These are phyloP conservation scores for Epichloe festucae DNA, from an alignment of 2,329 filamentous ascomycete genomes.

Conservation along the genomic window DNA sequence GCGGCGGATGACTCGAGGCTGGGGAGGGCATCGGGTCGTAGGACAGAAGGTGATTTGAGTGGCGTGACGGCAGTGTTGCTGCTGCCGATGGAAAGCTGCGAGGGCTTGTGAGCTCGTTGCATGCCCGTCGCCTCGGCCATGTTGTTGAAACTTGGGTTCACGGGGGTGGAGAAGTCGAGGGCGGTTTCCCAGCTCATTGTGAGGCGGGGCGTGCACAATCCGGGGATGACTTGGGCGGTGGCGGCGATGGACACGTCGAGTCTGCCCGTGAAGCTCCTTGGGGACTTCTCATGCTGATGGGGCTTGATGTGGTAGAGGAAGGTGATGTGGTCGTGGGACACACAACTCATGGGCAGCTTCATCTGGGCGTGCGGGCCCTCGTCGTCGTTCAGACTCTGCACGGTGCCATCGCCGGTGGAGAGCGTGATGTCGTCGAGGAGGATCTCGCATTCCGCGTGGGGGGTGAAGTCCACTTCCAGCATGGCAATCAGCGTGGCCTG, in stretches of 20 bases:
- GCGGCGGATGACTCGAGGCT: conserved; percentile 40
- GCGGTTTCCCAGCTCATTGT: conserved; percentile 55
- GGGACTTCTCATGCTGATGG: conserved; percentile 29
- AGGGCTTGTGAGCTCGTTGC: conserved; percentile 47
- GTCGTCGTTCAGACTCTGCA: conserved; percentile 42
- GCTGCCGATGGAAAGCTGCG: conserved; percentile 47
- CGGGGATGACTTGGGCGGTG: conserved; percentile 41
- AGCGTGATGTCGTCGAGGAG: conserved; percentile 46
- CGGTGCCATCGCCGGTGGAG: conserved; percentile 40
- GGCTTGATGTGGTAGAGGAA: conserved; percentile 57
- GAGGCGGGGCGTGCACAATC: conserved; percentile 46
- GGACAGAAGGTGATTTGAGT: conserved; percentile 43
- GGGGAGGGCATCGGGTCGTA: conserved; percentile 47
- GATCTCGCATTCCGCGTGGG: conserved; percentile 55
- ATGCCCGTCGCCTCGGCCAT: conserved; percentile 38
- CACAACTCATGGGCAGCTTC: conserved; percentile 45
- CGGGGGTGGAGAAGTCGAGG: conserved; percentile 54
- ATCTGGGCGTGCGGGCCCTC: conserved; percentile 23
- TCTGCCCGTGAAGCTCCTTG: conserved; percentile 34
- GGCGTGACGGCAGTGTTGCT: conserved; percentile 39
- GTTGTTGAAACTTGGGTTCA: conserved; percentile 49
- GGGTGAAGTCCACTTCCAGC: conserved; percentile 61
- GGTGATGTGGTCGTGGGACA: conserved; percentile 62
- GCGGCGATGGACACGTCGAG: conserved; percentile 49
- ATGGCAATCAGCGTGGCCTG: conserved; percentile 53